A percentile compares a stretch with the other conserved stretches of the same genome.
phyloP scores from a whole-genome alignment of 2,329 filamentous ascomycete species.

The Paecilomyces dactylethromorphus region DNA sequence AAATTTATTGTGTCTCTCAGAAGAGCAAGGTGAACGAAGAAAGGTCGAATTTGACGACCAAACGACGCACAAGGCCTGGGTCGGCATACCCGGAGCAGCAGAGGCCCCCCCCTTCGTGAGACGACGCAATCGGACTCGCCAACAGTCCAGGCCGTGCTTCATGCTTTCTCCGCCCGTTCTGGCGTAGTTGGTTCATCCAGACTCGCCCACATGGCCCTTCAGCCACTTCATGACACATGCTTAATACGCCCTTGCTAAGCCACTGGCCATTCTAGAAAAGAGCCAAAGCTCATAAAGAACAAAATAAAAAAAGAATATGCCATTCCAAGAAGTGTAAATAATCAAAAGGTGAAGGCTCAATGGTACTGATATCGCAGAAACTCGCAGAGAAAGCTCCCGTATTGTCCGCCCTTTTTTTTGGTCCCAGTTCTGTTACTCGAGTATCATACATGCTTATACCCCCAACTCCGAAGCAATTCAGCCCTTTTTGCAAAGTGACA shows the following conservation, averaged over 20 bases:
- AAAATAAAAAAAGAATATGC: neutral
- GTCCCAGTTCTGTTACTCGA: constrained; percentile 14
- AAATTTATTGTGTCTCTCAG: neutral
- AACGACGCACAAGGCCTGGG: neutral
- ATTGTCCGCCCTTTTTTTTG: constrained; percentile 9
- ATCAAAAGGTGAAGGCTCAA: neutral
- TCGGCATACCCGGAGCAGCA: neutral
- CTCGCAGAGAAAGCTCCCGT: neutral
- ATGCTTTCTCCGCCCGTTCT: neutral
- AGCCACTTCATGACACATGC: neutral
- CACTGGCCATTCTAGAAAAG: constrained; percentile 1
- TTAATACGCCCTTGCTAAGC: neutral
- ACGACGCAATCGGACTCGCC: neutral
- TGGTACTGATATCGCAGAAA: constrained; percentile 16
- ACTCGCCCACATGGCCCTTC: neutral
- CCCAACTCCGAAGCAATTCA: constrained; percentile 22
- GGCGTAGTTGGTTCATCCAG: neutral
- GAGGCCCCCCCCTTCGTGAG: neutral
- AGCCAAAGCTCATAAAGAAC: neutral
- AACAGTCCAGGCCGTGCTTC: neutral
- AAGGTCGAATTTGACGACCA: neutral
- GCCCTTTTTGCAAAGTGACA: constrained; percentile 12
- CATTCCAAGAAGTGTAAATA: neutral
- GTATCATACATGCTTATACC: constrained; percentile 26
- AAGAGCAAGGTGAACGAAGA: neutral